Evolutionary conservation across 2,329 filamentous ascomycete genomes (phyloP).

Genomic region (Aspergillus uvarum): DNA sequence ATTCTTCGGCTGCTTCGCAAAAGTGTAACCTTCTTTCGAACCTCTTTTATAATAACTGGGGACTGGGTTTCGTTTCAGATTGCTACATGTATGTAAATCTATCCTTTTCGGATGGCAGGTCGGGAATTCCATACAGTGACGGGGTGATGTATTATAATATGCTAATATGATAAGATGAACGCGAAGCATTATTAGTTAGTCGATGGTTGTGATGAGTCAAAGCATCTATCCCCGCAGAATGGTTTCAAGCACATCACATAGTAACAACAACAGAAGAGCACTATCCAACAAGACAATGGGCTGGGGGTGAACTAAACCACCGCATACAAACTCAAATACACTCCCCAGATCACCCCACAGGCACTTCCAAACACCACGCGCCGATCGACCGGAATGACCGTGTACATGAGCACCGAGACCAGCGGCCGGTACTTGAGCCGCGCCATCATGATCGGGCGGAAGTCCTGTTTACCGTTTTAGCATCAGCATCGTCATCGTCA

Average conservation of each 20-base stretch:
- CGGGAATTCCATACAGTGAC: no score
- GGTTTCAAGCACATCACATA: not conserved
- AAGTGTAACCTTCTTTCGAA: not conserved
- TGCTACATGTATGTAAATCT: not conserved
- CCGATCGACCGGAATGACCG: slow-evolving; percentile 68
- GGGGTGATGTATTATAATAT: not conserved
- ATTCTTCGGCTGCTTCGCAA: not conserved
- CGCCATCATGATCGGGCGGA: slow-evolving; percentile 64
- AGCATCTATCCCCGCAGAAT: no score
- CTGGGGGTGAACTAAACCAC: slow-evolving; percentile 26
- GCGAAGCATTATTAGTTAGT: no score
- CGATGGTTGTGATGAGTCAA: no score
- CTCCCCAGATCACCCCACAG: slow-evolving; percentile 71
- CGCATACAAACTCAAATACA: slow-evolving; percentile 69
- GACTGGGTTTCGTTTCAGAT: not conserved
- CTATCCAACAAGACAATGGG: not conserved
- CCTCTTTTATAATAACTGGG: not conserved
- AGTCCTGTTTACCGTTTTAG: slow-evolving; percentile 45
- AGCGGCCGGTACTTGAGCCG: slow-evolving; percentile 72
- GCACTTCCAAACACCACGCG: slow-evolving; percentile 70
- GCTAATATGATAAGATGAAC: not conserved
- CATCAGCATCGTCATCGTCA: no score
- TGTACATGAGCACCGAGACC: slow-evolving; percentile 69
- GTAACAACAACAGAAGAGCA: slow-evolving; percentile 2
- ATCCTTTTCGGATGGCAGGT: not conserved